Base-by-base conservation (phyloP, 768 basidiomycete genomes). In the Amanita brunnescens region DNA sequence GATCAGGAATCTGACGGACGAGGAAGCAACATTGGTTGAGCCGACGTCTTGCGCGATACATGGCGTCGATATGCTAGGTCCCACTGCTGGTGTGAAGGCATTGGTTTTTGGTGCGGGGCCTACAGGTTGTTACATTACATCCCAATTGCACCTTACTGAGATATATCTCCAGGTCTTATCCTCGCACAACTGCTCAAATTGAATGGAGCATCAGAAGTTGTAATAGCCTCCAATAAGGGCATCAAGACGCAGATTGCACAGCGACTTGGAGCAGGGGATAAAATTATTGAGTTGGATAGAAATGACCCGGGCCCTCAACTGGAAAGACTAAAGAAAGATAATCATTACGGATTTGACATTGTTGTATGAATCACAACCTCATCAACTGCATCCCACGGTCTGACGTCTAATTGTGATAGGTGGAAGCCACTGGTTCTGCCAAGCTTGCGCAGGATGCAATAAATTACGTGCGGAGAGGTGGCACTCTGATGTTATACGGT, bases 41-140 rank as follows among this genome's bases (percentile, higher is more conserved):
- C 92, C 91, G 37, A 87, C 90, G 2, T 84, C 91, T 5, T 95
- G 91, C 58, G 91, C 91, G 29, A 80, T 95, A 44, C 91, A 95
- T 63, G 91, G 92, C 6, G 80, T 92, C 54, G 91, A 95, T 68
- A 89, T 90, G 64, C 80, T 95, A 51, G 78, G 72, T 51, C 82
- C 87, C 1, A 79, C 83, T 2, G 87, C 91, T 52, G 91, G 91
- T 29, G 72, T 86, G 38, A 88, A 92, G 47, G 90, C 87, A 18
- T 78, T 95, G 46, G 71, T 94, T 34, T 74, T 93, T 42, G 91
- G 91, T 47, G 87, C 91, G 16, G 91, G 91, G 9, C 91, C 91
- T 0, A 93, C 91, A 0, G 74, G 66, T 62, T 3, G 8, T 37
- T 20, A 4, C 21, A 9, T 6, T 32, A 10, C 1, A 5, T 24